Base-by-base conservation (phyloP, 164 flowering plant genomes). In the Vitis rupestris region DNA sequence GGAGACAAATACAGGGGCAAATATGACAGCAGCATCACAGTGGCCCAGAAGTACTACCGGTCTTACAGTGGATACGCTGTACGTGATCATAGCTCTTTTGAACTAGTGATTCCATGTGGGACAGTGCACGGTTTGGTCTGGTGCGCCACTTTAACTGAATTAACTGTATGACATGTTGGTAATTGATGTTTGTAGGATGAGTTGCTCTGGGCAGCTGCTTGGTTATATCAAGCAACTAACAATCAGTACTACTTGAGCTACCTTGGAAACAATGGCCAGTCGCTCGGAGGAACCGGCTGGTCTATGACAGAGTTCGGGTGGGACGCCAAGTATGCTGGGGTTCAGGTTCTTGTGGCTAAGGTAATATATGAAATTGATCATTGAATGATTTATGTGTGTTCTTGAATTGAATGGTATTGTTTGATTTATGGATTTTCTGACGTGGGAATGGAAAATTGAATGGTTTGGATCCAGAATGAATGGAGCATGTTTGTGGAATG, bases 261-360 rank as follows among this genome's bases (percentile, higher is more conserved):
- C 75, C 81, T 90, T 2, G 90, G 82, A 1, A 69, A 71, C 31
- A 92, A 94, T 78, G 97, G 88, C 8, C 87, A 92, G 62, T 70
- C 93, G 1, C 65, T 94, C 82, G 99, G 97, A 58, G 99, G 97
- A 75, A 94, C 97, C 19, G 94, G 94, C n/a, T 90, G 98, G 99
- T 71, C 85, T 37, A 91, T 91, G 95, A 89, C 84, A 19, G 97
- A 94, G 76, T 94, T 94, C 47, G 85, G 99, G 2, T 94, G 99
- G 99, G 99, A 94, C 74, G 97, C 87, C 17, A 94, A 94, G 79
- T 94, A 90, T 62, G 90, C 97, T 53, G 98, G 98, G 9, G 98
- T 82, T 13, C 98, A 94, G 68, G 92, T 92, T 67, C 92, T 94
- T 19, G 97, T 80, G 30, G 82, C 98, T 70, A 90, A 89, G 97